A percentile compares a stretch with the other conserved stretches of the same genome.
phyloP scores from a whole-genome alignment of 2,329 filamentous ascomycete genomes.

The Blumeriella jaapii region DNA sequence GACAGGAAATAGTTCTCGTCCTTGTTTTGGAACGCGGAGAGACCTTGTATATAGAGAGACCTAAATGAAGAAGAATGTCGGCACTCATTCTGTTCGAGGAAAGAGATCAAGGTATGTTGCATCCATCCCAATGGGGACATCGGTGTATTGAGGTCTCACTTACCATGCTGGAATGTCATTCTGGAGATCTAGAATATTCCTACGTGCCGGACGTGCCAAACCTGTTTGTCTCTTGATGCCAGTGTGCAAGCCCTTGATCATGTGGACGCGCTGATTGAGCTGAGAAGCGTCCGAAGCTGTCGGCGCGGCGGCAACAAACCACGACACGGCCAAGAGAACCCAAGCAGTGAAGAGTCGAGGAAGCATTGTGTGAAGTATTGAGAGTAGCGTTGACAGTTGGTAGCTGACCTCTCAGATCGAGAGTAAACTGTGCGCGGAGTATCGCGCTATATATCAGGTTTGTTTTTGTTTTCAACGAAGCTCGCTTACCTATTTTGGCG shows the following conservation, averaged over 20 bases:
- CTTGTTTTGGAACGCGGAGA: conserved; percentile 11
- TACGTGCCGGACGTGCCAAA: conserved; percentile 14
- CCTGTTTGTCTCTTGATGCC: conserved; percentile 11
- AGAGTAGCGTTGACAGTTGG: not conserved
- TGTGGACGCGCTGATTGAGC: conserved; percentile 1
- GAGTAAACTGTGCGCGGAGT: no score
- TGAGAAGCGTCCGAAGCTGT: not conserved
- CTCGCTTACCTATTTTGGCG: not conserved
- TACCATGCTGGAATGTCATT: conserved; percentile 15
- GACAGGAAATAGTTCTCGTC: conserved; percentile 12
- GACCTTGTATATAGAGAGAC: conserved; percentile 20
- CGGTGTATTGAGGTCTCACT: not conserved
- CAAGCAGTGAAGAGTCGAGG: not conserved
- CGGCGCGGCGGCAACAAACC: not conserved
- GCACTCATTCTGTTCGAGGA: no score
- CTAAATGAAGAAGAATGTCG: no score
- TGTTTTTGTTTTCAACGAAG: not conserved
- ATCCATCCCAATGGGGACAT: not conserved
- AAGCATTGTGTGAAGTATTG: conserved; percentile 4
- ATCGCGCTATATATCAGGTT: no score
- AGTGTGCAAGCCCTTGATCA: conserved; percentile 15
- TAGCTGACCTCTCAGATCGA: not conserved
- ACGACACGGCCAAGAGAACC: conserved; percentile 1
- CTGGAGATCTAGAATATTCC: conserved; percentile 18
- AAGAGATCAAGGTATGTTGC: no score